Conservation (phyloP, 139 green algal genomes). For the Edaphochlamys debaryana region DNA sequence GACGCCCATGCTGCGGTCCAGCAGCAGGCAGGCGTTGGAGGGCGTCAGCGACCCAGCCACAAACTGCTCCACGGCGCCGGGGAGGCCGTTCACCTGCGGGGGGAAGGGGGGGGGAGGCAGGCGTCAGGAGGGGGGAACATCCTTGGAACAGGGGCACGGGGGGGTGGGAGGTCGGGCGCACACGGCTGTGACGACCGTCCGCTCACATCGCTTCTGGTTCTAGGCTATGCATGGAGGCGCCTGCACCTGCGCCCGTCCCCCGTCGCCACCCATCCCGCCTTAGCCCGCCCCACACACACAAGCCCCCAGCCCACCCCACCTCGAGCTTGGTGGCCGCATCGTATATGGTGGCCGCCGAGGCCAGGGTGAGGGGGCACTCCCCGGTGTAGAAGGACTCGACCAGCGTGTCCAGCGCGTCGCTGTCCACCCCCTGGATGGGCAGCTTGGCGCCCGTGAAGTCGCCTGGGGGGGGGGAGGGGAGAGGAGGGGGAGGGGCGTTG, state of each 20-base stretch:
- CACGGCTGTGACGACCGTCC: too few relatives aligned
- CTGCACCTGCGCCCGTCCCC: background rate
- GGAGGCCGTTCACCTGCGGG: slow-evolving; percentile 11
- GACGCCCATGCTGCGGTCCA: slow-evolving; percentile 4
- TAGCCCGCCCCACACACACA: background rate
- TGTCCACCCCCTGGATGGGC: slow-evolving; percentile 39
- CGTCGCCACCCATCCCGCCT: too few relatives aligned
- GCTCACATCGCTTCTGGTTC: too few relatives aligned
- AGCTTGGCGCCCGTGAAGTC: slow-evolving; percentile 14
- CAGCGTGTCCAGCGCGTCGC: slow-evolving; percentile 32
- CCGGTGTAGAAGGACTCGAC: slow-evolving; percentile 35
- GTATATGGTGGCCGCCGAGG: background rate
- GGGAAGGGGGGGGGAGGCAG: too few relatives aligned
- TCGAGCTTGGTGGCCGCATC: slow-evolving; percentile 32
- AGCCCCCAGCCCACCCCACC: background rate
- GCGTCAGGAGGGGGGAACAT: too few relatives aligned
- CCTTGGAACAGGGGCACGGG: too few relatives aligned
- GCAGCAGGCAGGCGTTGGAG: background rate
- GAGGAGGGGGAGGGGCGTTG: background rate
- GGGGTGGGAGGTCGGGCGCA: too few relatives aligned
- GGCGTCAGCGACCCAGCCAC: background rate
- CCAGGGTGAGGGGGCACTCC: slow-evolving; percentile 9
- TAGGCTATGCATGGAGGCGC: background rate
- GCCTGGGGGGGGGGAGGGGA: background rate
- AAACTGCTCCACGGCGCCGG: slow-evolving; percentile 29